phyloP scores from a whole-genome alignment of 2,329 filamentous ascomycete genomes.

The Calonectria naviculata region DNA sequence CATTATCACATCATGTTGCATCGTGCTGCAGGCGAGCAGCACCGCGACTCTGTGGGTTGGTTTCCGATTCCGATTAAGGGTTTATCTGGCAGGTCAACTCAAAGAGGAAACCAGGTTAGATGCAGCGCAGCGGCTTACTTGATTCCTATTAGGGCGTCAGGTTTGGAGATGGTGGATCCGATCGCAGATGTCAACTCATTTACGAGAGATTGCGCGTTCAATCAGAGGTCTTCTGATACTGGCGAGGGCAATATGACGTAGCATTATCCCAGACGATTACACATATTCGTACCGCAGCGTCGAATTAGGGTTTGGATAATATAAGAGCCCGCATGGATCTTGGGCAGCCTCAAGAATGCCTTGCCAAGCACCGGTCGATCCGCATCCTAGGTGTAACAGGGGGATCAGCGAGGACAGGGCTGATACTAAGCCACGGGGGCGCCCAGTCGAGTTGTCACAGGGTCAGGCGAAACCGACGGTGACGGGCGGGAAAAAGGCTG shows the following conservation, averaged over 20 bases:
- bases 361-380: constrained; percentile 6
- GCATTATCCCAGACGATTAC: background rate
- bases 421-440: constrained; percentile 1
- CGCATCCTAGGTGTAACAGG: background rate
- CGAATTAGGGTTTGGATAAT: constrained; percentile 7
- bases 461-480: background rate
- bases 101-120: background rate
- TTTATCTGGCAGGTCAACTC: background rate
- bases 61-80: background rate
- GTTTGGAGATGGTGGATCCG: background rate
- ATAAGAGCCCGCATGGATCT: background rate
- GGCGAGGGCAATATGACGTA: background rate
- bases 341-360: constrained; percentile 4
- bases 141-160: background rate
- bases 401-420: constrained; percentile 3
- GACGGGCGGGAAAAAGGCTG: background rate
- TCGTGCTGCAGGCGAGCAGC: background rate
- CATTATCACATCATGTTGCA: background rate
- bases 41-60: background rate
- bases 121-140: background rate
- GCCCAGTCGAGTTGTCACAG: background rate
- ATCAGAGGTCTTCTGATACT: background rate
- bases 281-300: background rate
- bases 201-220: background rate
- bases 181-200: background rate